Evolutionary conservation across 2,329 filamentous ascomycete species (phyloP), one percentile per base, ranked within the genome.

Genomic region (Blastomyces emzantsi): DNA sequence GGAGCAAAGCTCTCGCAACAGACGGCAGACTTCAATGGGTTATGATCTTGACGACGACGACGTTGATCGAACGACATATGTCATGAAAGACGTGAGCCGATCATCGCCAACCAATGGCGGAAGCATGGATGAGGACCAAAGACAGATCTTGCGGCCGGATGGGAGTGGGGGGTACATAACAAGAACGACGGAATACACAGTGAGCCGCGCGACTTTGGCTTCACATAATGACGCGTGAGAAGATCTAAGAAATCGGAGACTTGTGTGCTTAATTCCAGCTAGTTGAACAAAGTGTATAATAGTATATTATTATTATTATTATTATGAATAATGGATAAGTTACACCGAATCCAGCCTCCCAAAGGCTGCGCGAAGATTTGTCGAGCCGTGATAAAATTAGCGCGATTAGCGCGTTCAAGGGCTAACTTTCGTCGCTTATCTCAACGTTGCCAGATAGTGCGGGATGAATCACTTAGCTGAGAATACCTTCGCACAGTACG

Each of bases 171-270:
- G 33, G 0, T 57, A 57, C n/a, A 57, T 57, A 41, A 57, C 55
- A 15, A 57, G 33, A 36, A 57, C 55, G 33, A 57, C 55, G 9
- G 55, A 57, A 25, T 57, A 57, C n/a, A 41, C 55, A 41, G 55
- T 57, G 55, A 57, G 55, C 55, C 55, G 55, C 41, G 55, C 36
- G 36, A 57, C 55, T 25, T 41, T 57, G 55, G 36, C 30, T 6
- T 57, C 55, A 2, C 33, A 41, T 57, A 33, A 36, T 55, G 52
- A 3, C 28, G 52, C 19, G 33, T 57, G 1, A 41, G 9, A 41
- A 25, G 4, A 57, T 57, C 11, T 51, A 51, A 28, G 22, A 51
- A 25, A 51, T 11, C 9, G 11, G 5, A 28, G 3, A 51, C 28
- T 25, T 28, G 22, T 51, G 11, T 51, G 22, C n/a, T 13, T 11